Evolutionary conservation across 306 rosid species (phyloP), one percentile per base, ranked within the genome.

Genomic region (Cucumis cinereus): DNA sequence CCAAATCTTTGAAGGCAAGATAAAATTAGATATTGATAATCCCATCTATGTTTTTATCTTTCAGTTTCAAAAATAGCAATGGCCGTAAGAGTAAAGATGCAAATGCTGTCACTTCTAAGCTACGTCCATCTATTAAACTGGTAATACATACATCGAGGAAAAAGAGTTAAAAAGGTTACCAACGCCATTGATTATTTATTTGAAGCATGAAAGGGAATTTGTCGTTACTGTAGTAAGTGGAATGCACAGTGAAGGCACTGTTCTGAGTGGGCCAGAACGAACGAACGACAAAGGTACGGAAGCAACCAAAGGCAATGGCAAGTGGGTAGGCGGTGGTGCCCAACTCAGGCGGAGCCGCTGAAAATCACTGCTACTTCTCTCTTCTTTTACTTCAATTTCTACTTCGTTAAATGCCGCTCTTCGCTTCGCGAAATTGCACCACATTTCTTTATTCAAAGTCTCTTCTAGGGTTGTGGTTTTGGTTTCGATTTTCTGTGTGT

Each of bases 1-100:
- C 77, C 69, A 62, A 82, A 72, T 78, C 98, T 91, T 93, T 86
- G 78, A 91, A 90, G 96, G 91, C 49, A 91, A 90, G 98, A 81
- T 66, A 85, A 81, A 81, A 75, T 36, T 10, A 19, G 11, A n/a
- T 19, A 62, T 3, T 14, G 35, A 67, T 49, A 14, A 19, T 58
- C 62, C n/a, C n/a, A 13, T 30, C 55, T 50, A 5, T 50, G 53
- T 70, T 73, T 23, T 73, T 6, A 24, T 28, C 60, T 55, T 66
- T 47, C 55, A 17, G 67, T 66, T 41, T 74, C 30, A 47, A 33
- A 61, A 13, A 26, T 62, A 23, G 55, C 26, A 41, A 41, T 61
- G 61, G 54, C 59, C 64, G 84, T 83, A 76, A 53, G 84, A 83
- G 89, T 85, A 85, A 85, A 85, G 89, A 71, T 76, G 83, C 82